Evolutionary conservation across 768 basidiomycete species (phyloP).

Genomic region (Naematelia aurantialba): DNA sequence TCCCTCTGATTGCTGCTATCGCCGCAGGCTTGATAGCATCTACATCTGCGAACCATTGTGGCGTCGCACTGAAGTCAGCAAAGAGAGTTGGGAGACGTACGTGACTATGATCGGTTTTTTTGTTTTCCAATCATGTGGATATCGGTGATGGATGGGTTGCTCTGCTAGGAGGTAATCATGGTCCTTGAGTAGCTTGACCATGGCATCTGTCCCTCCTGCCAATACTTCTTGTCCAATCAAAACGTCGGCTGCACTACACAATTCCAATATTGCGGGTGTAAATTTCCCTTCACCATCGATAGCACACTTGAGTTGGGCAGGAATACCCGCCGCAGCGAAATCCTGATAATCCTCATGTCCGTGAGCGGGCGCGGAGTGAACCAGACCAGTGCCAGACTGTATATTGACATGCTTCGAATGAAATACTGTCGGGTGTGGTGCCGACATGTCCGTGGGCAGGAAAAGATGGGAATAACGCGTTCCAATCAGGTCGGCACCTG

Average conservation of each 20-base stretch:
- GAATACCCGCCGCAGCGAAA: slow-evolving; percentile 51
- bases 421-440: slow-evolving; percentile 57
- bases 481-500: slow-evolving; percentile 60
- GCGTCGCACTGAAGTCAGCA: slow-evolving; percentile 65
- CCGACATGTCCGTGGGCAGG: slow-evolving; percentile 31
- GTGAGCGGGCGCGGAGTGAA: slow-evolving; percentile 93
- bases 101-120: slow-evolving; percentile 85
- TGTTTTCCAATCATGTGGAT: slow-evolving; percentile 97
- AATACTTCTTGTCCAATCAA: slow-evolving; percentile 72
- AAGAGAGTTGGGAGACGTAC: slow-evolving; percentile 50
- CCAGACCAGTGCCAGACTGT: slow-evolving; percentile 87
- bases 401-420: slow-evolving; percentile 73
- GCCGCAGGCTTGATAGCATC: slow-evolving; percentile 77
- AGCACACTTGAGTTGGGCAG: slow-evolving; percentile 66
- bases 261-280: slow-evolving; percentile 58
- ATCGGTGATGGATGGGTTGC: slow-evolving; percentile 74
- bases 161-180: slow-evolving; percentile 61
- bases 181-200: slow-evolving; percentile 62
- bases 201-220: slow-evolving; percentile 63
- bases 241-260: slow-evolving; percentile 57
- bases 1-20: slow-evolving; percentile 62
- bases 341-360: slow-evolving; percentile 85
- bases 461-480: slow-evolving; percentile 65
- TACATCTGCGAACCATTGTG: slow-evolving; percentile 96
- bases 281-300: slow-evolving; percentile 75